Evolutionary conservation across 768 basidiomycete species (phyloP).

Genomic region (Agaricus blazei): DNA sequence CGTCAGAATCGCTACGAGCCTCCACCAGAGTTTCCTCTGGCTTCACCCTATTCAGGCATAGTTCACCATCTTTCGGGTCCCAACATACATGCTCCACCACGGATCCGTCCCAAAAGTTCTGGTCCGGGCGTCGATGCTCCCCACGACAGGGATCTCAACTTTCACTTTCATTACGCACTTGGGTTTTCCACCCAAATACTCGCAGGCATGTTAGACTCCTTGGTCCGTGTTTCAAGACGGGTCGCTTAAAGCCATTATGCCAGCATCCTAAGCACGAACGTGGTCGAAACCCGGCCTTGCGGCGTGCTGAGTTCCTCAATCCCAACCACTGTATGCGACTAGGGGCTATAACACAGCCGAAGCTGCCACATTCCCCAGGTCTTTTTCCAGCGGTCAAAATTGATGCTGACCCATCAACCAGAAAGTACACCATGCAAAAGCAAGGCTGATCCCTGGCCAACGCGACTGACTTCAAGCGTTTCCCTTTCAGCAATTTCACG

Average conservation of each 20-base stretch:
- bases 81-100: conserved; percentile 81
- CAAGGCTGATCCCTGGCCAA: conserved; percentile 48
- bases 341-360: conserved; percentile 63
- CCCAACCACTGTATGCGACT: conserved; percentile 49
- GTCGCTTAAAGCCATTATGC: conserved; percentile 76
- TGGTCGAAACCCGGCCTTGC: conserved; percentile 47
- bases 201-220: conserved; percentile 82
- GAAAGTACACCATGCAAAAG: conserved; percentile 50
- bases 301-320: conserved; percentile 62
- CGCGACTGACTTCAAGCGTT: conserved; percentile 71
- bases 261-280: conserved; percentile 67
- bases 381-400: conserved; percentile 58
- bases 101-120: conserved; percentile 68
- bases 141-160: conserved; percentile 58
- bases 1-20: conserved; percentile 94
- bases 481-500: conserved; percentile 80
- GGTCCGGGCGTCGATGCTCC: conserved; percentile 73
- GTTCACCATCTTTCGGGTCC: conserved; percentile 90
- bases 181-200: conserved; percentile 76
- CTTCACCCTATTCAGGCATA: conserved; percentile 87
- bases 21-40: conserved; percentile 96
- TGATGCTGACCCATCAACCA: conserved; percentile 62
- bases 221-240: conserved; percentile 85
- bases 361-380: conserved; percentile 56
- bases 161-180: conserved; percentile 68